Evolutionary conservation across 768 basidiomycete genomes (phyloP).

Genomic region (Rubroboletus satanas): DNA sequence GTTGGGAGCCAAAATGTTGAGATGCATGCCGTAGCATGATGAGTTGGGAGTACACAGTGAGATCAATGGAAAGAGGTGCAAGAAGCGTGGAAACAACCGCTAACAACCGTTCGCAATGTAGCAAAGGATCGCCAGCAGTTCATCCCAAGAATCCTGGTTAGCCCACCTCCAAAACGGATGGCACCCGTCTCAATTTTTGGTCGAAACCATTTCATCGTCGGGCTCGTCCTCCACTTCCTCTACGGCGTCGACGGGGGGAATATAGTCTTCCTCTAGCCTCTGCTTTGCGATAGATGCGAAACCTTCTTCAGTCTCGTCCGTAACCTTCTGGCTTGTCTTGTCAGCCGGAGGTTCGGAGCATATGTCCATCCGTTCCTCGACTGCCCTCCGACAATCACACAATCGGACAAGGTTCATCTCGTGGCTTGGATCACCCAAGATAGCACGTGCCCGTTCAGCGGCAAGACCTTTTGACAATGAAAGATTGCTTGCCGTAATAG

Average conservation of each 20-base stretch:
- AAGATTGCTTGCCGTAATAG: slow-evolving; percentile 54
- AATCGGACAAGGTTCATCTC: slow-evolving; percentile 42
- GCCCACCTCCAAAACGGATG: slow-evolving; percentile 5
- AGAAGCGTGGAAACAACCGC: slow-evolving; percentile 30
- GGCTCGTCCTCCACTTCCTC: slow-evolving; percentile 21
- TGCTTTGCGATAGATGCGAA: slow-evolving; percentile 42
- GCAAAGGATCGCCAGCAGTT: slow-evolving; percentile 34
- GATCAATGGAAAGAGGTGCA: slow-evolving; percentile 4
- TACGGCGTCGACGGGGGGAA: slow-evolving; percentile 5
- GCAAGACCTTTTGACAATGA: slow-evolving; percentile 66
- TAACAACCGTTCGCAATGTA: slow-evolving; percentile 28
- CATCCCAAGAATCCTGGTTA: slow-evolving; percentile 25
- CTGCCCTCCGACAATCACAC: slow-evolving; percentile 38
- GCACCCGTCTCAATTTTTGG: slow-evolving; percentile 3
- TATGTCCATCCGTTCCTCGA: slow-evolving; percentile 13
- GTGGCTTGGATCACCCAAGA: slow-evolving; percentile 46
- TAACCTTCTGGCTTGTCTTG: slow-evolving; percentile 19
- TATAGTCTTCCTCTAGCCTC: slow-evolving; percentile 27
- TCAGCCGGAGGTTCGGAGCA: slow-evolving; percentile 17
- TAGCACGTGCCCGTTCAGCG: slow-evolving; percentile 55
- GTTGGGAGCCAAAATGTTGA: background rate
- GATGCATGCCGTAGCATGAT: background rate
- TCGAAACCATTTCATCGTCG: slow-evolving; percentile 14
- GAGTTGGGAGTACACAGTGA: slow-evolving; percentile 2
- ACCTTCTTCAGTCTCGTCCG: slow-evolving; percentile 49